Base-by-base conservation (phyloP, 768 basidiomycete species). In the Glaciozyma antarctica region DNA sequence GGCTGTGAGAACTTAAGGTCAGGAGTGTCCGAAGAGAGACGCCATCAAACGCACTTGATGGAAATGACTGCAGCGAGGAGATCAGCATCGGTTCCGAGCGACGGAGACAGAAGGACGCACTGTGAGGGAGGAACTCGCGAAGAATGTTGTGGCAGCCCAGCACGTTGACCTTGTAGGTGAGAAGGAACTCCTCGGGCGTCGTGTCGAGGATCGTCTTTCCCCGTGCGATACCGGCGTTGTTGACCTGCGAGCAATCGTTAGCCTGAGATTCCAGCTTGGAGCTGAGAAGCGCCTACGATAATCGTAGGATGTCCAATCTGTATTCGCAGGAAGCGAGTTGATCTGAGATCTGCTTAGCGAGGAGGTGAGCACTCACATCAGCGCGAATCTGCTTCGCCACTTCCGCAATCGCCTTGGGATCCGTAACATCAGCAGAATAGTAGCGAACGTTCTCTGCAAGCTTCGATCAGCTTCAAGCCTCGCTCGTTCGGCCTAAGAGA, bases 191-290 rank as follows among this genome's bases (percentile, higher is more conserved):
- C 7, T 64, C 63, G 1, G 60, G 44, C 19, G 26, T 60, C 16
- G 61, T 62, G 57, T 56, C 51, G 45, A 68, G 63, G 43, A 68
- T 68, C 16, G 63, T 64, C 47, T 62, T 65, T 30, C 63, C 67
- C 24, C 63, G 60, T 12, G 67, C 67, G 32, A 68, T 68, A 2
- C 67, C 67, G 15, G 67, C 67, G 57, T 68, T 68, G 60, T 68
- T 65, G 60, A 68, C 49, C 49, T 51, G 49, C 21, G 26, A 51
- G 38, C 38, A 12, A 41, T 2, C 13, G 13, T 41, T 12, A 41
- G 38, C 38, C 2, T 2, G 13, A 10, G 38, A 41, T 13, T 10
- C 38, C 10, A 13, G 38, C 38, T 41, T 12, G 13, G 13, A 41
- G 38, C 38, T 41, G 38, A 15, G 13, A 41, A 41, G 38, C 38